These are phyloP conservation scores for Colletotrichum trifolii DNA, from an alignment of 2,329 filamentous ascomycete genomes.

Conservation along the genomic window DNA sequence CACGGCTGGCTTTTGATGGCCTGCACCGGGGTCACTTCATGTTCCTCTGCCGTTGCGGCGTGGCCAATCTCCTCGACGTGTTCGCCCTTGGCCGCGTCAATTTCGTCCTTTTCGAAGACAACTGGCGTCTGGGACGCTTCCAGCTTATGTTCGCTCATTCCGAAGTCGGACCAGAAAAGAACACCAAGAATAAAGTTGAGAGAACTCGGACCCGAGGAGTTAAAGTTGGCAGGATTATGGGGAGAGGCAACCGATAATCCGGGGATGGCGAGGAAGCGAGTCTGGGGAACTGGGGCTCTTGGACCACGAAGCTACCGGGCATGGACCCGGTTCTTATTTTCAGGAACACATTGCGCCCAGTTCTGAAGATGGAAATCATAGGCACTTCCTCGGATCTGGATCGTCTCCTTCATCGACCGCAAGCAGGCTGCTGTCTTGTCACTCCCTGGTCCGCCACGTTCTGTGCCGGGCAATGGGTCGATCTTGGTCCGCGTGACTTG, in stretches of 20 bases:
- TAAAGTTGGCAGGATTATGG: slow-evolving; percentile 6
- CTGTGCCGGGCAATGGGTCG: background rate
- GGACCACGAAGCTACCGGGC: slow-evolving; percentile 7
- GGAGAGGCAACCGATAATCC: slow-evolving; percentile 18
- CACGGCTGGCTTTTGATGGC: slow-evolving; percentile 42
- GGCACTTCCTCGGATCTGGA: slow-evolving; percentile 31
- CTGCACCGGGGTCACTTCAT: slow-evolving; percentile 31
- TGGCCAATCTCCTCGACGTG: slow-evolving; percentile 29
- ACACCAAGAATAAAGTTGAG: background rate
- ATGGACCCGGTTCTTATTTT: slow-evolving; percentile 28
- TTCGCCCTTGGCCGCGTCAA: slow-evolving; percentile 29
- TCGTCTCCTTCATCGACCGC: slow-evolving; percentile 25
- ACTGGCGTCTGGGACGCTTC: slow-evolving; percentile 20
- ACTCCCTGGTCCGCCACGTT: background rate
- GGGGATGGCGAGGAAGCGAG: slow-evolving; percentile 17
- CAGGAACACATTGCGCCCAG: background rate
- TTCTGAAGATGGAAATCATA: slow-evolving; percentile 1
- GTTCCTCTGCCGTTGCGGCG: slow-evolving; percentile 20
- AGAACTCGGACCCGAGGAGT: background rate
- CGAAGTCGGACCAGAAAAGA: background rate
- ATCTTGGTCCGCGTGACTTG: background rate
- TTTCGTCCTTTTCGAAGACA: slow-evolving; percentile 24
- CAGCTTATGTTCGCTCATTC: slow-evolving; percentile 13
- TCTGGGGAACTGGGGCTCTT: slow-evolving; percentile 25
- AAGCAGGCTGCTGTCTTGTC: background rate